Base-by-base conservation (phyloP, 225 moss, liverwort and hornwort species). In the Pseudisothecium myosuroides region DNA sequence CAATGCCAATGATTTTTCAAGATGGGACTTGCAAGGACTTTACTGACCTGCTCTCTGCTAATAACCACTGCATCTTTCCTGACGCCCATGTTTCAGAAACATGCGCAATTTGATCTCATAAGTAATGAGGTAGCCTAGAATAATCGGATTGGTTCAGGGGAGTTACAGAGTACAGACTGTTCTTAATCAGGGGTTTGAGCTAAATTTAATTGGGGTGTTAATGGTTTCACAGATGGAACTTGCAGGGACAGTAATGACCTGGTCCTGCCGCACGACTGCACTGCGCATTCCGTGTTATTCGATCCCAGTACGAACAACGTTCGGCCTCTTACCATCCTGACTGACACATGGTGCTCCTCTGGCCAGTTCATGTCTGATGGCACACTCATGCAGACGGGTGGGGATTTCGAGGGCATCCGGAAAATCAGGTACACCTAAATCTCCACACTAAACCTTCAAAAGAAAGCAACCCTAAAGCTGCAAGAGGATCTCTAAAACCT, bases 351-450 rank as follows among this genome's bases (percentile, higher is more conserved):
- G 94, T 94, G 94, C 84, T 92, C 92, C 55, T 90, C 90, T 3
- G 94, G 94, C 14, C 94, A 94, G 76, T 94, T 94, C 82, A 82
- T 92, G 89, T 88, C 94, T 82, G 94, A 94, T 81, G 94, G 94
- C 37, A 92, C 93, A 15, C 93, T 94, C 20, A 90, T 93, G 88
- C 94, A 94, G 67, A 94, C 94, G 12, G 94, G 94, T 74, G 94
- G 94, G 23, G 94, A 94, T 78, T 94, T 92, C 85, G 94, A 94
- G 80, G 94, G 94, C 36, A 8, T 83, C 64, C 76, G 88, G 22
- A 94, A 93, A 92, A 72, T 93, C 89, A 93, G 94, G 94, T 94
- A 66, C 36, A 29, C 8, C 20, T 43, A 9, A 76, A 54, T 47
- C 39, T 62, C 55, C 65, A 8, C 39, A 6, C 28, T 32, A 26